Percentiles rank a stretch among this genome's conserved stretches.
phyloP scores from a whole-genome alignment of 257 asterid species.

The Pogostemon cablin region DNA sequence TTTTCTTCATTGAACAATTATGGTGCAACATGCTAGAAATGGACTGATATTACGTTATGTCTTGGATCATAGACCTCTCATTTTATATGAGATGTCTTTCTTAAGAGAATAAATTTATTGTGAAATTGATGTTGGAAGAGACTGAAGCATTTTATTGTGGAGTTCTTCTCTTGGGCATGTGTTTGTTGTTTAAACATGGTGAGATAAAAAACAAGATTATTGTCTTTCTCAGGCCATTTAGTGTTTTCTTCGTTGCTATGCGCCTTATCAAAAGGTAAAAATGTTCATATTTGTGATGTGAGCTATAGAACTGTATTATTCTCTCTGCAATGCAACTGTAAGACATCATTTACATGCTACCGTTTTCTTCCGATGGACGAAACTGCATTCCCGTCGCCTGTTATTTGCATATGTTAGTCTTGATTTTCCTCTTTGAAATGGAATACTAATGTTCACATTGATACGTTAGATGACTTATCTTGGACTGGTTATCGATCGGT shows the following conservation, averaged over 20 bases:
- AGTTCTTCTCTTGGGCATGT: neutral
- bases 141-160: constrained; percentile 2
- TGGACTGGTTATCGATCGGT: constrained; percentile 16
- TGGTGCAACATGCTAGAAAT: constrained; percentile 15
- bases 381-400: neutral
- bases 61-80: constrained; percentile 14
- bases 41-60: constrained; percentile 1
- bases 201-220: neutral
- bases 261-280: neutral
- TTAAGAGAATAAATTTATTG: constrained; percentile 6
- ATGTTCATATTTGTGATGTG: constrained; percentile 2
- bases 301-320: constrained; percentile 13
- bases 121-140: constrained; percentile 21
- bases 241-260: neutral
- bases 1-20: constrained; percentile 20
- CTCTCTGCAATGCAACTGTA: neutral
- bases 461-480: constrained; percentile 6
- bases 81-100: constrained; percentile 21
- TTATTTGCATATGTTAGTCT: neutral
- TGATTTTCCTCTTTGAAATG: constrained; percentile 20
- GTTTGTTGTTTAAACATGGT: constrained; percentile 27
- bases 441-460: constrained; percentile 22
- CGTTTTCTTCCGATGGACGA: constrained; percentile 10
- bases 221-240: constrained; percentile 3
- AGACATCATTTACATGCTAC: constrained; percentile 14